phyloP scores from a whole-genome alignment of 495 filamentous ascomycete species.

The Talaromyces thailandensis region DNA sequence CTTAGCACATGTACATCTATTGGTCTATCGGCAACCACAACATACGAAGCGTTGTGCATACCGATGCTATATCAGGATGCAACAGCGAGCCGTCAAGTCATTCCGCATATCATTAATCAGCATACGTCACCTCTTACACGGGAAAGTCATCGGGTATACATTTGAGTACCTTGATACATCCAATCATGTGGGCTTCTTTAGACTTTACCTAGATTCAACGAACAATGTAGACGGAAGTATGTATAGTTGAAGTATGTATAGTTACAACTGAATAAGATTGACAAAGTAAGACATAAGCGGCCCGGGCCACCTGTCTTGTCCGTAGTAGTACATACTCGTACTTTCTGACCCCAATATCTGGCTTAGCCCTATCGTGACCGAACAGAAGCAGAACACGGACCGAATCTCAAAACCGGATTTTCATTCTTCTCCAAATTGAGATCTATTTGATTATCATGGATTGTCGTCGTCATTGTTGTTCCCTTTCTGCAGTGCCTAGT shows the following conservation, averaged over 20 bases:
- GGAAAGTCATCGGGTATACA: not conserved
- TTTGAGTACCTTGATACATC: not conserved
- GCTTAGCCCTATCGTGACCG: not conserved
- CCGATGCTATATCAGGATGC: not conserved
- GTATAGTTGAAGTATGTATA: not conserved
- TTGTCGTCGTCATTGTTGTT: not conserved
- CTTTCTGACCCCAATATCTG: not conserved
- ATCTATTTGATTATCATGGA: not conserved
- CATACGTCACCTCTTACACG: not conserved
- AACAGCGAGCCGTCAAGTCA: not conserved
- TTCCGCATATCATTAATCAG: not conserved
- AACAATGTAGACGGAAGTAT: not conserved
- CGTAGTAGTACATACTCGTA: not conserved
- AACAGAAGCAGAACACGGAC: not conserved
- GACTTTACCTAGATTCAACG: not conserved
- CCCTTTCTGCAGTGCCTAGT: not conserved
- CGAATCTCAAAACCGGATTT: not conserved
- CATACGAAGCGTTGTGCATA: not conserved
- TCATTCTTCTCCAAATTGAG: not conserved
- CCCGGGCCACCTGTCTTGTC: not conserved
- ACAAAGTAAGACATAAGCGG: not conserved
- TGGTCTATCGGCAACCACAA: not conserved
- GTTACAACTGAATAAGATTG: not conserved
- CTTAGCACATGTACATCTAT: not conserved
- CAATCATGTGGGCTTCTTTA: not conserved